These are phyloP conservation scores for Phialophora verrucosa DNA, from an alignment of 2,329 filamentous ascomycete genomes.

Conservation along the genomic window DNA sequence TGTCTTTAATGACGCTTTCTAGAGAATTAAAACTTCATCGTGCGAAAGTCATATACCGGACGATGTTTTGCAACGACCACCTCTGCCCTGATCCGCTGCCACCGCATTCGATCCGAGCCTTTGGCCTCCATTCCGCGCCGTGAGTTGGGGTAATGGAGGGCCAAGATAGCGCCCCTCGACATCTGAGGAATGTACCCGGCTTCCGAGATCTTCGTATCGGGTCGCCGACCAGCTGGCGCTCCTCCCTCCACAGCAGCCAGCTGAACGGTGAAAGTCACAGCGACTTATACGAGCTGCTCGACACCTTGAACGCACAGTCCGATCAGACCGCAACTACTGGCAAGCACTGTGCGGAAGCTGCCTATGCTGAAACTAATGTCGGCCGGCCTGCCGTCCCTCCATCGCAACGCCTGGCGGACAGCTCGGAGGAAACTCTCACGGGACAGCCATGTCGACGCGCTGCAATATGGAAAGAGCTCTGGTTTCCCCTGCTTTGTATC, in stretches of 20 bases:
- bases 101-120: not conserved
- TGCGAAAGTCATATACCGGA: not conserved
- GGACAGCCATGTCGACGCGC: conserved; percentile 3
- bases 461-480: conserved; percentile 16
- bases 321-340: not conserved
- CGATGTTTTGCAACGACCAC: not conserved
- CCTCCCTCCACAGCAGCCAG: conserved; percentile 5
- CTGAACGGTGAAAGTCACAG: conserved; percentile 6
- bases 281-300: conserved; percentile 8
- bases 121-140: not conserved
- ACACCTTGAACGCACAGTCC: not conserved
- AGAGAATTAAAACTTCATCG: not conserved
- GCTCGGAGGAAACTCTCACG: not conserved
- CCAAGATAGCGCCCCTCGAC: conserved; percentile 10
- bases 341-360: not conserved
- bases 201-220: conserved; percentile 15
- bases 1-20: not conserved
- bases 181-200: conserved; percentile 9
- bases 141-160: conserved; percentile 1
- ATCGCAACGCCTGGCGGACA: not conserved
- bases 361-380: not conserved
- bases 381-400: not conserved
- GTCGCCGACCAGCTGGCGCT: conserved; percentile 4
- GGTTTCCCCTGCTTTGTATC: conserved; percentile 16
- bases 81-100: not conserved